A percentile compares a stretch with the other conserved stretches of the same genome.
Evolutionary conservation across 2,329 filamentous ascomycete species (phyloP).

Genomic region (Tricladium varicosporioides): DNA sequence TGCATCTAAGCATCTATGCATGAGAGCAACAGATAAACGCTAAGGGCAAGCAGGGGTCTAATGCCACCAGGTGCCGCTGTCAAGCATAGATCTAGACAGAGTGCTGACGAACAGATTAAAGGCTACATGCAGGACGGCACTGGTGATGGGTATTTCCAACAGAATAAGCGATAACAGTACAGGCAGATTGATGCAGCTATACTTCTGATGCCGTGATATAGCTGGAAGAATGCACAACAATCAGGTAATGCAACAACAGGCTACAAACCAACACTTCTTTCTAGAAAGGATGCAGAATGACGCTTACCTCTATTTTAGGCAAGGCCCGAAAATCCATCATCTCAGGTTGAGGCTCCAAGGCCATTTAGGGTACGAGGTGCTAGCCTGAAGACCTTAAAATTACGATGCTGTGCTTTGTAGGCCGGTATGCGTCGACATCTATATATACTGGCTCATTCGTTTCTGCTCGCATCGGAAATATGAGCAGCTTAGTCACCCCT

Average conservation of each 20-base stretch:
- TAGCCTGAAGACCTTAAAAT: background rate
- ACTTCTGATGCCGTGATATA: background rate
- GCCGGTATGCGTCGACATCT: background rate
- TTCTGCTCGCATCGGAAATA: no score
- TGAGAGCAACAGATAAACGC: background rate
- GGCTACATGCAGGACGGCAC: background rate
- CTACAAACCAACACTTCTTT: background rate
- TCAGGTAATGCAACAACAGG: background rate
- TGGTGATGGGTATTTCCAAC: background rate
- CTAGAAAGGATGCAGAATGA: slow-evolving; percentile 10
- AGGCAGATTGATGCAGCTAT: background rate
- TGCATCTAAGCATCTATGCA: background rate
- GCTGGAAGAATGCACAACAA: no score
- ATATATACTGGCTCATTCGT: no score
- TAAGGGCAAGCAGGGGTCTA: background rate
- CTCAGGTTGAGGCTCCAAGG: slow-evolving; percentile 1
- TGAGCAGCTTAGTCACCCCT: no score
- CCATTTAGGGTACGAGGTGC: background rate
- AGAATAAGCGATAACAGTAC: background rate
- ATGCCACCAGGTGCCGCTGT: background rate
- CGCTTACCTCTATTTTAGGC: slow-evolving; percentile 53
- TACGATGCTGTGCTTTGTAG: background rate
- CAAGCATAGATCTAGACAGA: slow-evolving; percentile 3
- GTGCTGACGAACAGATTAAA: slow-evolving; percentile 6
- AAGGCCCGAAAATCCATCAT: slow-evolving; percentile 42